Evolutionary conservation across 306 rosid species (phyloP), one percentile per base, ranked within the genome.

Genomic region (Lupinus albus): DNA sequence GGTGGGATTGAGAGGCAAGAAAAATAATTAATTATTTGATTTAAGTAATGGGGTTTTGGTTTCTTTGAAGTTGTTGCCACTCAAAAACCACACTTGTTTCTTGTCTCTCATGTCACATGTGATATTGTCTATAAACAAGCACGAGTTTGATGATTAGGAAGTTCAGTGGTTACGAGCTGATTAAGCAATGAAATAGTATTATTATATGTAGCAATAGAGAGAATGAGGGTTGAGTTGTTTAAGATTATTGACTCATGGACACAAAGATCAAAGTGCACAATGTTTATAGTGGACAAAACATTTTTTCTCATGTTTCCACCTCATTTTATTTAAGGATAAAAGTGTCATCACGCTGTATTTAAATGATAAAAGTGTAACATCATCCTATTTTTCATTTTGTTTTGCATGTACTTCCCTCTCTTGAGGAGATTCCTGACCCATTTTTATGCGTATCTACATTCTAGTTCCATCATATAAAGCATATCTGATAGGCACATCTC

Each of bases 141-240:
- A 77, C 85, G 76, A 63, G 80, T 64, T 80, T 77, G 82, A 81
- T 81, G 80, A 81, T 81, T 81, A 74, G 62, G 17, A 65, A 41
- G 72, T 60, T 74, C 78, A 70, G 85, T 70, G 82, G 82, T 81
- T 81, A 81, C 85, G 68, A 81, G 80, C 78, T 69, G 63, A 74
- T 81, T 78, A 81, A 81, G 85, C 80, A 81, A 78, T 81, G 75
- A 81, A 81, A 81, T 69, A 68, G 58, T 80, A 67, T 72, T 70
- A 51, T 70, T 47, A 32, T 56, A 70, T 53, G 32, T 60, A 49
- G 44, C 68, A 63, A 35, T 16, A n/a, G 28, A 64, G 14, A 14
- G 56, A 33, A 4, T 52, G 54, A 32, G 11, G 25, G 10, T 13
- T 30, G 15, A 17, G 52, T 65, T 36, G 50, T 64, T 56, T 70